Evolutionary conservation across 805 yeast species (phyloP), one percentile per base, ranked within the genome.

Genomic region (Schwanniomyces yamadae): DNA sequence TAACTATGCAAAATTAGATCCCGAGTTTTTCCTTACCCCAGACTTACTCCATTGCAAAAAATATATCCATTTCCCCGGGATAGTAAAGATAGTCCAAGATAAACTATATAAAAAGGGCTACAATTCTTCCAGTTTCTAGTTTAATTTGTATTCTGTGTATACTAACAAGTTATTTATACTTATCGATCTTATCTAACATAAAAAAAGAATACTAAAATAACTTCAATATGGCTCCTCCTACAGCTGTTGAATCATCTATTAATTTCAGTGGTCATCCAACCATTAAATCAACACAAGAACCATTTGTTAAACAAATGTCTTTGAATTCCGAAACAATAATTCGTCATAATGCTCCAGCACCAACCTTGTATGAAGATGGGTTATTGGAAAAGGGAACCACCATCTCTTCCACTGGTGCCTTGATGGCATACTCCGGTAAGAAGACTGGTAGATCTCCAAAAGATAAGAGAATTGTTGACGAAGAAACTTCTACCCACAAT

Each of bases 361-460:
- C 98, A 48, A 78, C 87, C 29, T 73, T 91, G 43, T 93, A 91
- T 71, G 98, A 91, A 64, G 99, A 93, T 60, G 98, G 95, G 44
- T 74, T 91, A 43, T 70, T 77, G 48, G 99, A 91, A 70, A 79
- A 78, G 55, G 90, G 95, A 41, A 90, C 97, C 28, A 89, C 95
- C 39, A 84, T 91, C 52, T 80, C 95, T 12, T 82, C 95, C 20
- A 75, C 95, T 29, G 99, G 99, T 60, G 96, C 98, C 31, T 75
- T 91, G 49, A 84, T 91, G 66, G 98, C 99, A 31, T 90, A 80
- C 69, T 88, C 96, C 14, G 99, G 99, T 58, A 71, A 78, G 49
- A 91, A 91, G 71, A 91, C 98, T 37, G 99, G 99, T 56, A 84
- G 99, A 69, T 91, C 97, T 23, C 99, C 99, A 61, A 86, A 85